Percentiles rank a stretch among this genome's conserved stretches.
These are phyloP conservation scores for Penicillium sp. DNA, from an alignment of 2,329 filamentous ascomycete genomes.

Conservation along the genomic window DNA sequence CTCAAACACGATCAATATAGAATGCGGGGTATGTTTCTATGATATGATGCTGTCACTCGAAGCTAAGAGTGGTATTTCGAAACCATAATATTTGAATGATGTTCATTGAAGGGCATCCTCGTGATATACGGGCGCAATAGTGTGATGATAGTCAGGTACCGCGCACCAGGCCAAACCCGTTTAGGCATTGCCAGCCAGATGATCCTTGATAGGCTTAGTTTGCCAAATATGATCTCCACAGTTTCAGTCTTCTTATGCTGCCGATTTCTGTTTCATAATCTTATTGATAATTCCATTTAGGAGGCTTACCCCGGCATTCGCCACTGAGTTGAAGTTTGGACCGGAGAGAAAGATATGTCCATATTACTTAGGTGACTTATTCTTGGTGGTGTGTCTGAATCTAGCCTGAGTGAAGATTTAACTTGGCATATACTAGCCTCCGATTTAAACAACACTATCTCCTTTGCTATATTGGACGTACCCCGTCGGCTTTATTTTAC, in stretches of 20 bases:
- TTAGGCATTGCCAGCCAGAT: conserved; percentile 11
- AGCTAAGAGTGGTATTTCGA: background rate
- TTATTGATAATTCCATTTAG: background rate
- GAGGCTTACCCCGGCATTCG: background rate
- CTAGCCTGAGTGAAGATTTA: background rate
- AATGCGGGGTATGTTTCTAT: conserved; percentile 13
- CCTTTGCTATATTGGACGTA: background rate
- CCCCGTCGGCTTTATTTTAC: background rate
- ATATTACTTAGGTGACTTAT: background rate
- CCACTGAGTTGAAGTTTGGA: no score
- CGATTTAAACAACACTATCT: background rate
- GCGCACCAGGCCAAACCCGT: conserved; percentile 3
- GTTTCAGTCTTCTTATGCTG: background rate
- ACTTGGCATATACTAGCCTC: background rate
- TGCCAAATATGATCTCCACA: background rate
- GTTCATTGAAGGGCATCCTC: background rate
- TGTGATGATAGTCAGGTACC: conserved; percentile 16
- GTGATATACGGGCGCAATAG: background rate
- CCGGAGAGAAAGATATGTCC: background rate
- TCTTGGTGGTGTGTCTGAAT: background rate
- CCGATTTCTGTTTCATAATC: background rate
- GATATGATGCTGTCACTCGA: background rate
- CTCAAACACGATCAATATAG: background rate
- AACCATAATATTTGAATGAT: background rate
- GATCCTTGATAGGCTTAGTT: background rate